Conservation (phyloP, 2,329 filamentous ascomycete genomes). For the Colletotrichum sp. region DNA sequence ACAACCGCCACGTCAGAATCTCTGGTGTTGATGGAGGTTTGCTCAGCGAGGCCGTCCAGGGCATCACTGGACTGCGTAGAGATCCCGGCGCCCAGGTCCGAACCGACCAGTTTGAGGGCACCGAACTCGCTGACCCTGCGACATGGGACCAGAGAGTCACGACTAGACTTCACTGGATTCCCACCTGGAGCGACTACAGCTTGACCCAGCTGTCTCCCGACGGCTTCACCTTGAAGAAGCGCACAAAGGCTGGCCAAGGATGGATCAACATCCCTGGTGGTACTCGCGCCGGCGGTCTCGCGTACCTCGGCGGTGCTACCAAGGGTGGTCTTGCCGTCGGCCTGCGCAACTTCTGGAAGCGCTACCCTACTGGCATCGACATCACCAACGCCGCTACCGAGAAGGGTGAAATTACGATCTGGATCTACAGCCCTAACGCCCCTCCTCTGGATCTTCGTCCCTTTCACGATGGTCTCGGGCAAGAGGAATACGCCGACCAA, state of each 20-base stretch:
- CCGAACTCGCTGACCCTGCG: slow-evolving; percentile 43
- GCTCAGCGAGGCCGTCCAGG: slow-evolving; percentile 62
- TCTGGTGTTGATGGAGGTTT: slow-evolving; percentile 60
- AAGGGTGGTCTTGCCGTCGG: slow-evolving; percentile 64
- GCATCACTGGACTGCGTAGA: slow-evolving; percentile 61
- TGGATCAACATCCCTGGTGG: slow-evolving; percentile 66
- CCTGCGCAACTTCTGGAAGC: slow-evolving; percentile 67
- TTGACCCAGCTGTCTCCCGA: slow-evolving; percentile 63
- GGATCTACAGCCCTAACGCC: slow-evolving; percentile 64
- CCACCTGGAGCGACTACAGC: slow-evolving; percentile 62
- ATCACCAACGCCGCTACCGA: slow-evolving; percentile 55
- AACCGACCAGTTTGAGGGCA: slow-evolving; percentile 54
- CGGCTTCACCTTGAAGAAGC: slow-evolving; percentile 65
- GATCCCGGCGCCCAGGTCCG: slow-evolving; percentile 57
- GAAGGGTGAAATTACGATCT: slow-evolving; percentile 58
- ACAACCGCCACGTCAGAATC: slow-evolving; percentile 64
- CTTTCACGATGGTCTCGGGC: slow-evolving; percentile 62
- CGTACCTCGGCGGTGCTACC: slow-evolving; percentile 62
- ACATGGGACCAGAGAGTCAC: slow-evolving; percentile 54
- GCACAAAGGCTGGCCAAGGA: slow-evolving; percentile 60
- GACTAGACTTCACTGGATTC: slow-evolving; percentile 58
- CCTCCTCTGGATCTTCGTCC: slow-evolving; percentile 61
- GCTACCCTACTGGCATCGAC: slow-evolving; percentile 64
- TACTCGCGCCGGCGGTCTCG: slow-evolving; percentile 59
- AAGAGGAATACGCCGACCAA: slow-evolving; percentile 61